Conservation (phyloP, 208 protist genomes). For the Novymonas esmeraldas region DNA sequence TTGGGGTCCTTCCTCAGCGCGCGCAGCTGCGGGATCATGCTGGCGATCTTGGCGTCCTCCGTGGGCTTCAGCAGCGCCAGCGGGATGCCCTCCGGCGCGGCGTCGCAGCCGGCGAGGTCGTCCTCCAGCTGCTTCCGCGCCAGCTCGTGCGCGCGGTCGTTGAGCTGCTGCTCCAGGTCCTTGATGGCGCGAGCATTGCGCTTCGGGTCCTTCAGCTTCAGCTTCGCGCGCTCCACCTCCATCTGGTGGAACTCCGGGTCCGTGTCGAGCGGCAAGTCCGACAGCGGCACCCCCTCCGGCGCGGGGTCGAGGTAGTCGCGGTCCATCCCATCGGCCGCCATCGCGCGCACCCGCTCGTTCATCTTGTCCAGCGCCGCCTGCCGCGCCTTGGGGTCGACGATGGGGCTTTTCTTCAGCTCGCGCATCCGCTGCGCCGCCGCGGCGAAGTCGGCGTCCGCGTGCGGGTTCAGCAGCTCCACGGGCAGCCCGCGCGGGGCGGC, state of each 20-base stretch:
- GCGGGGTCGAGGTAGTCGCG: slow-evolving; percentile 71
- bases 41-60: slow-evolving; percentile 52
- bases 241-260: slow-evolving; percentile 59
- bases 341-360: slow-evolving; percentile 54
- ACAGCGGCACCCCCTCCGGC: slow-evolving; percentile 70
- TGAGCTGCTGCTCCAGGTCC: slow-evolving; percentile 69
- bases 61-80: slow-evolving; percentile 55
- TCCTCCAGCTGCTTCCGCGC: slow-evolving; percentile 60
- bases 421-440: slow-evolving; percentile 48
- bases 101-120: slow-evolving; percentile 60
- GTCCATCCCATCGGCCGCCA: slow-evolving; percentile 48
- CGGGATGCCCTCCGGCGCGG: slow-evolving; percentile 71
- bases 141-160: slow-evolving; percentile 73
- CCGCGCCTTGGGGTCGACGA: slow-evolving; percentile 41
- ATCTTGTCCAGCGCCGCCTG: slow-evolving; percentile 48
- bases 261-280: slow-evolving; percentile 46
- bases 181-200: slow-evolving; percentile 48
- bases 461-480: slow-evolving; percentile 56
- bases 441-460: slow-evolving; percentile 61
- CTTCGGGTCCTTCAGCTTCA: slow-evolving; percentile 67
- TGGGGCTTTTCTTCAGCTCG: slow-evolving; percentile 41
- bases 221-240: slow-evolving; percentile 71
- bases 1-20: slow-evolving; percentile 59
- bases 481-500: slow-evolving; percentile 56
- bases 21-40: slow-evolving; percentile 68